Evolutionary conservation across 1,284 basidiomycete species (phyloP), one percentile per base, ranked within the genome.

Genomic region (Papiliotrema nemorosa): DNA sequence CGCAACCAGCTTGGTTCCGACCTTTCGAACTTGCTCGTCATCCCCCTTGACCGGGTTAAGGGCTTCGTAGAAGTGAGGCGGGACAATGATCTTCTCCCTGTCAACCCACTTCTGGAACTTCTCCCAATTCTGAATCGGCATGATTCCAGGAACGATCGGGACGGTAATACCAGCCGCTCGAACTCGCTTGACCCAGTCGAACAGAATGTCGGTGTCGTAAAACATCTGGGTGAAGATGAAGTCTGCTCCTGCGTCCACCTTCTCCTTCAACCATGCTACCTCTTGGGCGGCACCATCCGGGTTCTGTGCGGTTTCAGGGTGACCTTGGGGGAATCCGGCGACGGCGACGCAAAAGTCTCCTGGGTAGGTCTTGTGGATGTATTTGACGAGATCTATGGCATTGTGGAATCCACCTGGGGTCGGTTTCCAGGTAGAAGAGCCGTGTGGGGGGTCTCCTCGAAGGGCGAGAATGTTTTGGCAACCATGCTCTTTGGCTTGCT

Each of bases 211-310:
- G 31, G 87, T 84, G 63, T 97, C 93, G 77, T 98, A 99, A 75
- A 99, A 99, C 48, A 98, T 81, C 68, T 99, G 96, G 0, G 96
- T 97, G 55, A 98, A 81, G 60, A 99, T 90, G 72, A 93, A 97
- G 58, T 96, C 87, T 1, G 93, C 92, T 4, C 96, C 96, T 0
- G 90, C 91, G 56, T 97, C 88, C 26, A 97, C 84, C 75, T 98
- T 98, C 38, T 81, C 80, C 74, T 91, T 91, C 60, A 98, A 80
- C 73, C 83, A 92, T 55, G 82, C 75, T 75, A 97, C 84, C 75
- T 98, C 94, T 52, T 82, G 81, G 37, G 67, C 55, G 27, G 47
- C 40, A 5, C 55, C 69, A 26, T 78, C 74, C 7, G 62, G 46
- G 1, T 72, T 73, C 7, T 74, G 66, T 14, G 67, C 58, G 43